phyloP scores from a whole-genome alignment of 1,284 basidiomycete species.

The Moesziomyces sp. region DNA sequence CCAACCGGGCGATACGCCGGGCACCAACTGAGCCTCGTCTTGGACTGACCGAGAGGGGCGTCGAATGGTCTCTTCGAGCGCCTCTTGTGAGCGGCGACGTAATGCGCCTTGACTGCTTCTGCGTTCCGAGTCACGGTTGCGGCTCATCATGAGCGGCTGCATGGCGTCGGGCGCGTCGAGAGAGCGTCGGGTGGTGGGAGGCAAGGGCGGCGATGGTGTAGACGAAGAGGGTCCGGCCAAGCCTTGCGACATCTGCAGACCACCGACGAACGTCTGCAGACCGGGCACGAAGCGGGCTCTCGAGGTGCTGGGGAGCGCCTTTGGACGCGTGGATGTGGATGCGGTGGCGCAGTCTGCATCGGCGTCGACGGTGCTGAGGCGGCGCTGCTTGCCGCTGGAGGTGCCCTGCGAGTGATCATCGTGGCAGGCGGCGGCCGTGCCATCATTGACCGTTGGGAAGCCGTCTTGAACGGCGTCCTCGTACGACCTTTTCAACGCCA shows the following conservation, averaged over 20 bases:
- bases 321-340: conserved; percentile 29
- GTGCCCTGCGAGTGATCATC: conserved; percentile 3
- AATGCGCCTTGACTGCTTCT: conserved; percentile 22
- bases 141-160: conserved; percentile 51
- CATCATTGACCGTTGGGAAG: background rate
- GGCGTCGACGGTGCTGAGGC: conserved; percentile 34
- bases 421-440: background rate
- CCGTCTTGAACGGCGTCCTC: conserved; percentile 18
- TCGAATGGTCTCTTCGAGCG: conserved; percentile 8
- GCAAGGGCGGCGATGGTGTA: background rate
- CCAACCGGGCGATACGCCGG: conserved; percentile 56
- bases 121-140: conserved; percentile 24
- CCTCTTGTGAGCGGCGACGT: conserved; percentile 22
- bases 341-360: conserved; percentile 22
- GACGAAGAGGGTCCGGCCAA: conserved; percentile 7
- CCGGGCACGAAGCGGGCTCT: conserved; percentile 50
- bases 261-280: conserved; percentile 55
- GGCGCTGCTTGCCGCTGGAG: conserved; percentile 33
- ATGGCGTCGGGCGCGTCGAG: conserved; percentile 26
- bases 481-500: conserved; percentile 28
- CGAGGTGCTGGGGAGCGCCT: conserved; percentile 35
- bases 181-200: conserved; percentile 9
- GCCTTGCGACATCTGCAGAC: conserved; percentile 51
- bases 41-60: conserved; percentile 5
- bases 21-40: conserved; percentile 23